phyloP scores from a whole-genome alignment of 1,284 basidiomycete species.

The Chalciporus piperatoides region DNA sequence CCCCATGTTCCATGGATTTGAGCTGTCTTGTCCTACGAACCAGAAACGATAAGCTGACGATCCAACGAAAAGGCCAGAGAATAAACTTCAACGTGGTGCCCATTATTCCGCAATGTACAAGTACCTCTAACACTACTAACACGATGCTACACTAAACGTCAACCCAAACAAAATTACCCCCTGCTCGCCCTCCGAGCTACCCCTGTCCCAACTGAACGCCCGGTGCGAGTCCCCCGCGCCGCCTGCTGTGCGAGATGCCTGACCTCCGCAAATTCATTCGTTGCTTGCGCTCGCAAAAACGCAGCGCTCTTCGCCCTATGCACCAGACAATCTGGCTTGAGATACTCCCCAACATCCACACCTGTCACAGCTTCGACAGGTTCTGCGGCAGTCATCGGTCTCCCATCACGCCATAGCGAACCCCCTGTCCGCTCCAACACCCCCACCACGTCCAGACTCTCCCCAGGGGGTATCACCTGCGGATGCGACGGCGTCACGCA shows the following conservation, averaged over 20 bases:
- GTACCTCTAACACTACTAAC: not conserved
- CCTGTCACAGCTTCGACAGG: not conserved
- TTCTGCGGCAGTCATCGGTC: slow-evolving; percentile 42
- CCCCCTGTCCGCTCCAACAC: slow-evolving; percentile 70
- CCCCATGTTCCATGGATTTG: too few species aligned
- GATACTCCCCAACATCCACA: slow-evolving; percentile 43
- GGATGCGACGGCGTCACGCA: slow-evolving; percentile 96
- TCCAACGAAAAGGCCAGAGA: too few species aligned
- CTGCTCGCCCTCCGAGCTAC: not conserved
- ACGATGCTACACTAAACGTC: not conserved
- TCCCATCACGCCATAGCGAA: slow-evolving; percentile 55
- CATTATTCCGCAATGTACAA: not conserved
- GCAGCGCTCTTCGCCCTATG: slow-evolving; percentile 60
- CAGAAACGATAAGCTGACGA: too few species aligned
- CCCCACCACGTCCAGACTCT: slow-evolving; percentile 74
- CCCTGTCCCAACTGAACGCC: slow-evolving; percentile 32
- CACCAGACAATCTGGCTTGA: slow-evolving; percentile 50
- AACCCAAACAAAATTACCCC: not conserved
- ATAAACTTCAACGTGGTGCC: not conserved
- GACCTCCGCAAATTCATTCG: slow-evolving; percentile 62
- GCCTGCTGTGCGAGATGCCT: slow-evolving; percentile 56
- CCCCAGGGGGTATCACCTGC: slow-evolving; percentile 76
- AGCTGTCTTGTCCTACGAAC: too few species aligned
- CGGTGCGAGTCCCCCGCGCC: slow-evolving; percentile 38
- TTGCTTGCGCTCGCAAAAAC: slow-evolving; percentile 74